Base-by-base conservation (phyloP, 2,329 filamentous ascomycete species). In the Fusarium algeriense region DNA sequence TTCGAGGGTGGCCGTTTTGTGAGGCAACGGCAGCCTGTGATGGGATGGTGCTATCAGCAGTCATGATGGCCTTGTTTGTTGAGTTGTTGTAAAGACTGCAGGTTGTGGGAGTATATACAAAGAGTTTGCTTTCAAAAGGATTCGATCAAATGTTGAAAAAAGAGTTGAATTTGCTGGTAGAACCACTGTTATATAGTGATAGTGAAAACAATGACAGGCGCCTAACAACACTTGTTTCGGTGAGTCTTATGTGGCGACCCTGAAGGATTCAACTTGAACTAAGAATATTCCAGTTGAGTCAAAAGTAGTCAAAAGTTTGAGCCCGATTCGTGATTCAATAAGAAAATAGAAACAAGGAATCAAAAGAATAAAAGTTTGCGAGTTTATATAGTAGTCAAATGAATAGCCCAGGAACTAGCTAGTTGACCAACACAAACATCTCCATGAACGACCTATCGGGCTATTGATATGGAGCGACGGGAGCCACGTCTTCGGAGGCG, bases 1-100 rank as follows among this genome's bases (percentile, higher is more conserved):
- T 83, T 69, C 81, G 83, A 54, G 81, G 77, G 34, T 76, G 75
- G 67, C 77, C 76, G 67, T 79, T 80, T 46, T 75, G 71, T 57
- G 67, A 61, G 26, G 63, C 59, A 41, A 69, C 38, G 20, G 38
- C 64, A 34, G 66, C 46, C 43, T 67, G 61, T 23, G 67, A 62
- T 7, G 54, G 38, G 41, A 71, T 46, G 40, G 44, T 65, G 73
- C 73, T 75, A 38, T 78, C 76, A 35, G 70, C 74, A 73, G 75
- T 79, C 77, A 79, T 78, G 72, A 67, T 73, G 74, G 37, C 3
- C 17, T 48, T 37, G 20, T 34, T 50, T 63, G 34, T 52, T 64
- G 56, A 56, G 19, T 41, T 32, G 40, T 28, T 35, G 37, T 34
- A 46, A 43, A 30, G 30, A 32, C 35, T 44, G 14, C 28, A 40